A percentile compares a stretch with the other conserved stretches of the same genome.
Conservation (phyloP, 805 yeast genomes). For the Starmerella potacharoeniae region DNA sequence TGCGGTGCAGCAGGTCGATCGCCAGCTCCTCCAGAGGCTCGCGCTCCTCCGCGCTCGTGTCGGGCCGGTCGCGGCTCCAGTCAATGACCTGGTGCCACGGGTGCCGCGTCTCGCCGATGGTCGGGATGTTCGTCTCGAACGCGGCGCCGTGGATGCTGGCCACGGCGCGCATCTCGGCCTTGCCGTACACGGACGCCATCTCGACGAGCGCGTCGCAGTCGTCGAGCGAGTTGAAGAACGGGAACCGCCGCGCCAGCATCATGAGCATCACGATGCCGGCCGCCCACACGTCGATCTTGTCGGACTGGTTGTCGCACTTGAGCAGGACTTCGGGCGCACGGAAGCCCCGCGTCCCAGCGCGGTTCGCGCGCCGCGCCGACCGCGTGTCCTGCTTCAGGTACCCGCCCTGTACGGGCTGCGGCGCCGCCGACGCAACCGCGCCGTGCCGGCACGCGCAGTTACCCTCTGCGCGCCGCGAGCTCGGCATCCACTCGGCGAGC, state of each 20-base stretch:
- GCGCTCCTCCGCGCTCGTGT: background rate
- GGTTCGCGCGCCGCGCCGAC: constrained; percentile 82
- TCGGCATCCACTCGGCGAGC: constrained; percentile 53
- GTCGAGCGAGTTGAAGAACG: constrained; percentile 87
- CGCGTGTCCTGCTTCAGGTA: constrained; percentile 80
- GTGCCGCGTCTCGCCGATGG: constrained; percentile 37
- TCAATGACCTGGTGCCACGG: constrained; percentile 35
- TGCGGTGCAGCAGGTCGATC: constrained; percentile 34
- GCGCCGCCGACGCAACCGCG: constrained; percentile 22
- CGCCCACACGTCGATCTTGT: constrained; percentile 83
- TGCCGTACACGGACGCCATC: constrained; percentile 69
- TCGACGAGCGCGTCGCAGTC: constrained; percentile 88
- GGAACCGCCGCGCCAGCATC: constrained; percentile 67
- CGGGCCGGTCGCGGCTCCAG: constrained; percentile 18
- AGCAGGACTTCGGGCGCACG: constrained; percentile 88
- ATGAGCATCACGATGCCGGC: constrained; percentile 82
- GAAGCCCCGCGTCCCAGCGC: constrained; percentile 95
- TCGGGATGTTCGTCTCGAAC: constrained; percentile 53
- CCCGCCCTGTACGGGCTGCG: constrained; percentile 39
- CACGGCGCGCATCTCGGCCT: constrained; percentile 55
- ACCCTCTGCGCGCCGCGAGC: constrained; percentile 13
- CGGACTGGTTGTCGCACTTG: constrained; percentile 73
- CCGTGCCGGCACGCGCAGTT: constrained; percentile 14
- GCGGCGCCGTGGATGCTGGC: constrained; percentile 84
- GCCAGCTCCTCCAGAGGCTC: constrained; percentile 22